These are phyloP conservation scores for Ophiocordyceps camponoti-rufipedis DNA, from an alignment of 2,329 filamentous ascomycete genomes.

Conservation along the genomic window DNA sequence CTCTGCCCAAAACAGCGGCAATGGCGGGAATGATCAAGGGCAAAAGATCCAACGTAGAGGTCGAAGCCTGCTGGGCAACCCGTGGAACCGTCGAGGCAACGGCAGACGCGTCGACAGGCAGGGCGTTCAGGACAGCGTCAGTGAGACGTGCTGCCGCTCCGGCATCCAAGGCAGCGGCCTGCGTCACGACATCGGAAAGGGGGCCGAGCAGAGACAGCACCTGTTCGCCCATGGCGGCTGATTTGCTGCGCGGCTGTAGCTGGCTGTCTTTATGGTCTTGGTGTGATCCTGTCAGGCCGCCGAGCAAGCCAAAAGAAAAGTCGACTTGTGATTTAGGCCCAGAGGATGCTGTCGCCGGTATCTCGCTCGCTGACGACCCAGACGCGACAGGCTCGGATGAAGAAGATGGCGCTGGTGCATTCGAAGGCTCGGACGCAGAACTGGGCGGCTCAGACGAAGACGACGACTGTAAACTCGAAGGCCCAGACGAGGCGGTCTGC, in stretches of 20 bases:
- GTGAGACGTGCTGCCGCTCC: constrained; percentile 6
- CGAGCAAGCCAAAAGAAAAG: not conserved
- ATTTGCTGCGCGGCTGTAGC: not conserved
- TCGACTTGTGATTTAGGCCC: not conserved
- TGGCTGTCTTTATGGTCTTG: not conserved
- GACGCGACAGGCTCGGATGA: not conserved
- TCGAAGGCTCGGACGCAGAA: not conserved
- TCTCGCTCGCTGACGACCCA: not conserved
- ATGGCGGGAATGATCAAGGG: constrained; percentile 9
- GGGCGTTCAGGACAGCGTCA: constrained; percentile 6
- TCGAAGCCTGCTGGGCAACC: constrained; percentile 5
- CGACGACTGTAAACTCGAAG: not conserved
- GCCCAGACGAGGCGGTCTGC: too few species aligned
- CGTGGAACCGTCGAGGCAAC: constrained; percentile 5
- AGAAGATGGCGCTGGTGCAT: not conserved
- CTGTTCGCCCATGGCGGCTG: not conserved
- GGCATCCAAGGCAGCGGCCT: constrained; percentile 5
- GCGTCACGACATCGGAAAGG: constrained; percentile 5
- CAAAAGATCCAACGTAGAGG: constrained; percentile 2
- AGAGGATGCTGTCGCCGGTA: not conserved
- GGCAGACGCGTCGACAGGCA: constrained; percentile 5
- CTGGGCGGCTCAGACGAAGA: not conserved
- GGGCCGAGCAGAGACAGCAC: constrained; percentile 4
- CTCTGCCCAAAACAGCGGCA: constrained; percentile 4
- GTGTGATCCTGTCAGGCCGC: not conserved